Evolutionary conservation across 2,329 filamentous ascomycete species (phyloP).

Genomic region (Lasiodiplodia sp.): DNA sequence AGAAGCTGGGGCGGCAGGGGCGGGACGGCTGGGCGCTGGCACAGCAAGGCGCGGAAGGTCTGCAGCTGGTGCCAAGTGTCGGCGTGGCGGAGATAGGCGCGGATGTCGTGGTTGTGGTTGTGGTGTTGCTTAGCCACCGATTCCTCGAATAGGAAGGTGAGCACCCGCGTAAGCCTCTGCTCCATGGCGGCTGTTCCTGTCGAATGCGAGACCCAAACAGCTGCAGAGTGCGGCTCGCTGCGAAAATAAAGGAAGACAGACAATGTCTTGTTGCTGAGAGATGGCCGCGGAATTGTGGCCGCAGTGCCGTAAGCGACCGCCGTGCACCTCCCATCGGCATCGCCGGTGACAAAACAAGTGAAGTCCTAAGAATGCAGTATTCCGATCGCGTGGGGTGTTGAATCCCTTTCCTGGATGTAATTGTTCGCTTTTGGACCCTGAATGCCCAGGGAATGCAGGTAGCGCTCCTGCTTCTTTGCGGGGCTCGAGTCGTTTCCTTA

Average conservation of each 20-base stretch:
- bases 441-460: too few relatives aligned
- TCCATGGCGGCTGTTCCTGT: neutral
- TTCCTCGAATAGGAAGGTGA: constrained; percentile 25
- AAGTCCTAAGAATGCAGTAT: too few relatives aligned
- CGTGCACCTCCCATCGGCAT: neutral
- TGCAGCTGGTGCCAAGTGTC: constrained; percentile 31
- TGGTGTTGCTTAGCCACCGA: constrained; percentile 14
- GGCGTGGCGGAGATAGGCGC: constrained; percentile 8
- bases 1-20: constrained; percentile 33
- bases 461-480: too few relatives aligned
- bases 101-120: constrained; percentile 6
- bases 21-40: constrained; percentile 36
- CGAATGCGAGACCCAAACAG: neutral
- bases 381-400: too few relatives aligned
- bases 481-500: too few relatives aligned
- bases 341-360: too few relatives aligned
- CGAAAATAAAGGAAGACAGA: neutral
- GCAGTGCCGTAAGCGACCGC: constrained; percentile 10
- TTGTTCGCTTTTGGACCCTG: neutral
- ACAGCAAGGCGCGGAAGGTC: constrained; percentile 39
- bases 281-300: constrained; percentile 10
- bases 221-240: neutral
- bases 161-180: neutral
- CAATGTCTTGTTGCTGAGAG: neutral
- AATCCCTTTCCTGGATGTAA: too few relatives aligned